phyloP scores from a whole-genome alignment of 2,329 filamentous ascomycete genomes.

The Penicillium sp. region DNA sequence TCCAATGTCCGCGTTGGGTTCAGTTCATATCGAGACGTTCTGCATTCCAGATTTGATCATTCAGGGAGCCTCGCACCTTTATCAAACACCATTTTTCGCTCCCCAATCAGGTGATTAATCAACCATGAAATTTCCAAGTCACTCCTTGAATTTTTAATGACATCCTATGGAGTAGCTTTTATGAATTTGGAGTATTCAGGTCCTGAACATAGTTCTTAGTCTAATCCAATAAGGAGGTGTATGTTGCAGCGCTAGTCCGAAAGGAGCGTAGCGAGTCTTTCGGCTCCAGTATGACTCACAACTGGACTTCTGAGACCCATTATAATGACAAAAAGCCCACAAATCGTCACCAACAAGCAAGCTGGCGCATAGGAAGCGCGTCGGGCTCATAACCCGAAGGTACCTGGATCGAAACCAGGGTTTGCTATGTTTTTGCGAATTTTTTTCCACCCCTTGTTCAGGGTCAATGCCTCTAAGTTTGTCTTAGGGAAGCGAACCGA shows the following conservation, averaged over 20 bases:
- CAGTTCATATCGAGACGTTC: background rate
- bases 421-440: conserved; percentile 6
- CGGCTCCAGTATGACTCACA: conserved; percentile 6
- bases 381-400: conserved; percentile 12
- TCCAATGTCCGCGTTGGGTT: background rate
- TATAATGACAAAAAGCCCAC: background rate
- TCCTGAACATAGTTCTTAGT: too few species aligned
- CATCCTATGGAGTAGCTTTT: too few species aligned
- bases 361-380: conserved; percentile 12
- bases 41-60: too few species aligned
- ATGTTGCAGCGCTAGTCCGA: background rate
- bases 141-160: too few species aligned
- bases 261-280: background rate
- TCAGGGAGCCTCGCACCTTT: too few species aligned
- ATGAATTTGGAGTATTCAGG: too few species aligned
- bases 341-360: background rate
- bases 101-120: too few species aligned
- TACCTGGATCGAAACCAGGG: conserved; percentile 12
- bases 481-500: background rate
- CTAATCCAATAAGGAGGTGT: background rate
- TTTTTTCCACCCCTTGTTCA: background rate
- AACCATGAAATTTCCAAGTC: too few species aligned
- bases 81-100: too few species aligned
- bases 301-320: background rate
- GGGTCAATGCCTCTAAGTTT: background rate